These are phyloP conservation scores for Russula sp. DNA, from an alignment of 768 basidiomycete genomes.

Conservation along the genomic window DNA sequence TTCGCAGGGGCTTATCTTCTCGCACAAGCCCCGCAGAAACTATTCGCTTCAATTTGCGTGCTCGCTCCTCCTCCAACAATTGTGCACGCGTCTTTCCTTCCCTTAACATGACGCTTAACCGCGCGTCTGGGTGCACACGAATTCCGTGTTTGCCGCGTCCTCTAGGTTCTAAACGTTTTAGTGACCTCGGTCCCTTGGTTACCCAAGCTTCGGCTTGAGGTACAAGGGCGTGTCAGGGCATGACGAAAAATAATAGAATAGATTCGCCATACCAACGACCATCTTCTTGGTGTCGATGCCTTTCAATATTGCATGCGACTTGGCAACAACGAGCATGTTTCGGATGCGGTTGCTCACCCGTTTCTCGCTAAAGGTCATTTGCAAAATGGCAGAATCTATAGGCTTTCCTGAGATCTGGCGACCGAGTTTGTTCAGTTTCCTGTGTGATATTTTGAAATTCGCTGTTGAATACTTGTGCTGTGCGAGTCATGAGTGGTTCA, in stretches of 20 bases:
- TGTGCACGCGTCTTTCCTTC: slow-evolving; percentile 78
- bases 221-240: not conserved
- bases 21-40: slow-evolving; percentile 74
- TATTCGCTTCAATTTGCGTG: slow-evolving; percentile 65
- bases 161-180: slow-evolving; percentile 69
- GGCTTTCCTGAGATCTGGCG: slow-evolving; percentile 86
- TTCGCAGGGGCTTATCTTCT: slow-evolving; percentile 75
- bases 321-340: slow-evolving; percentile 82
- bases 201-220: slow-evolving; percentile 88
- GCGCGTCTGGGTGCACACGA: slow-evolving; percentile 67
- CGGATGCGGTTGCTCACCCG: slow-evolving; percentile 79
- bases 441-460: slow-evolving; percentile 87
- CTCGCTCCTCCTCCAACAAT: slow-evolving; percentile 53
- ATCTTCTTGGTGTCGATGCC: slow-evolving; percentile 64
- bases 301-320: slow-evolving; percentile 79
- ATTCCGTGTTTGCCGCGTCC: slow-evolving; percentile 80
- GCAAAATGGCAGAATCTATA: slow-evolving; percentile 90
- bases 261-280: slow-evolving; percentile 63
- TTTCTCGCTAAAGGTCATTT: slow-evolving; percentile 96
- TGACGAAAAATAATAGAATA: not conserved
- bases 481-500: not conserved
- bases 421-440: slow-evolving; percentile 87
- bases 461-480: slow-evolving; percentile 93
- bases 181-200: slow-evolving; percentile 63
- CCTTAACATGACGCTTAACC: slow-evolving; percentile 67